Evolutionary conservation across 2,329 filamentous ascomycete species (phyloP).

Genomic region (Epichloe baconii): DNA sequence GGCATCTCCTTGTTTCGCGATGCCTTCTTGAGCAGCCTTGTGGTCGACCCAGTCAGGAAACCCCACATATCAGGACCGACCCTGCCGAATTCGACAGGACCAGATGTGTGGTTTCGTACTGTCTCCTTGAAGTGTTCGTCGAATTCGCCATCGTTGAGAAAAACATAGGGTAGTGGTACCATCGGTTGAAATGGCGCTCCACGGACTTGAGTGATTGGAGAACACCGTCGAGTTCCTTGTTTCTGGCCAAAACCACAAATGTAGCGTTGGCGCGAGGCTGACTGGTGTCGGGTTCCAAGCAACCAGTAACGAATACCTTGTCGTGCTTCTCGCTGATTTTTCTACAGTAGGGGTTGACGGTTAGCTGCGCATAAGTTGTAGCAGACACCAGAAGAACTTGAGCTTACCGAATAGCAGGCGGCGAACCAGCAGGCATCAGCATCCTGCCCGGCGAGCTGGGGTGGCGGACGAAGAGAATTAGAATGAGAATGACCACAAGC

Average conservation of each 20-base stretch:
- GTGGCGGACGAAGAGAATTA: conserved; percentile 80
- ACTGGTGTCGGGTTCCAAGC: conserved; percentile 65
- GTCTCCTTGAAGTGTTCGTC: conserved; percentile 85
- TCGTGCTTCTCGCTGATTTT: conserved; percentile 97
- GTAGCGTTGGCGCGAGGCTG: conserved; percentile 81
- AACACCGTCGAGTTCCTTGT: conserved; percentile 92
- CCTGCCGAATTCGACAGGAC: conserved; percentile 80
- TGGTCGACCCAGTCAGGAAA: conserved; percentile 93
- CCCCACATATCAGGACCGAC: conserved; percentile 84
- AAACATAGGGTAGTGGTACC: conserved; percentile 98
- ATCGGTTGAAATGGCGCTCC: conserved; percentile 96
- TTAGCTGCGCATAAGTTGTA: not conserved
- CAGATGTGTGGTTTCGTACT: conserved; percentile 81
- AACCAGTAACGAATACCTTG: conserved; percentile 89
- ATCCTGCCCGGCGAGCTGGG: conserved; percentile 71
- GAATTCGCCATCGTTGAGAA: conserved; percentile 95
- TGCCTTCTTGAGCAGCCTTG: conserved; percentile 88
- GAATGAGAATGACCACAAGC: conserved; percentile 80
- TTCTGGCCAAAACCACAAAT: conserved; percentile 88
- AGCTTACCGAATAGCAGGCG: conserved; percentile 69
- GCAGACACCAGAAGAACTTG: not conserved
- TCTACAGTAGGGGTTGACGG: conserved; percentile 30
- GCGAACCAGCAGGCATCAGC: conserved; percentile 75
- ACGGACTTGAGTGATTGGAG: conserved; percentile 96
- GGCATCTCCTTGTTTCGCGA: conserved; percentile 88